Conservation (phyloP, 331 rosid species). For the Arachis monticola region DNA sequence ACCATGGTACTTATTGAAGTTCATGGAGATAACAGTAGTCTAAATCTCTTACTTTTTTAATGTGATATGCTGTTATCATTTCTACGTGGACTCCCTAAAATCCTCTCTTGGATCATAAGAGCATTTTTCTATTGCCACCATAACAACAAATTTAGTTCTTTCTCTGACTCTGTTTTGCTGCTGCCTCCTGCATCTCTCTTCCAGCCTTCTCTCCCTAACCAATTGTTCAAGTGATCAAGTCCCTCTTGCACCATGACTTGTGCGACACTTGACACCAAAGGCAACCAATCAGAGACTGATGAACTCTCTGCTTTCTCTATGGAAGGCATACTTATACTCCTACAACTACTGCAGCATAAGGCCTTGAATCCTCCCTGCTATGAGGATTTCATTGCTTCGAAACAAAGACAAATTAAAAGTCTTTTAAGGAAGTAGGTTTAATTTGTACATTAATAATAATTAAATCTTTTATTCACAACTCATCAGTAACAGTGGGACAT, state of each 20-base stretch:
- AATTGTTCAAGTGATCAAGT: slow-evolving; percentile 60
- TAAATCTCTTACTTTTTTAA: slow-evolving; percentile 75
- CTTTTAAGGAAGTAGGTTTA: too few relatives aligned
- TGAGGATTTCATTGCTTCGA: too few relatives aligned
- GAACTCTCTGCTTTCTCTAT: slow-evolving; percentile 71
- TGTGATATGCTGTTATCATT: slow-evolving; percentile 73
- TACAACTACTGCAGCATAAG: too few relatives aligned
- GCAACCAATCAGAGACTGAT: slow-evolving; percentile 59
- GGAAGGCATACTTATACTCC: slow-evolving; percentile 84
- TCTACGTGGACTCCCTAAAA: slow-evolving; percentile 79
- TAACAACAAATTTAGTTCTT: slow-evolving; percentile 66
- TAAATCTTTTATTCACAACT: too few relatives aligned
- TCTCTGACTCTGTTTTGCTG: background rate
- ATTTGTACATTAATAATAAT: too few relatives aligned
- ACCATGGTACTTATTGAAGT: slow-evolving; percentile 60
- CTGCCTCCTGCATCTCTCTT: slow-evolving; percentile 56
- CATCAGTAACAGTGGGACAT: too few relatives aligned
- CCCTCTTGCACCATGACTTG: slow-evolving; percentile 97
- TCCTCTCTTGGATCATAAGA: slow-evolving; percentile 86
- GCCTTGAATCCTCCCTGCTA: too few relatives aligned
- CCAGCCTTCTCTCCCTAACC: slow-evolving; percentile 58
- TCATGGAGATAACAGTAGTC: slow-evolving; percentile 63
- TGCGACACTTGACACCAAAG: slow-evolving; percentile 78
- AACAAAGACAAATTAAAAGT: too few relatives aligned
- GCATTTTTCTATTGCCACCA: slow-evolving; percentile 86